These are phyloP conservation scores for Candida caryicola DNA, from an alignment of 805 yeast genomes.

Conservation along the genomic window DNA sequence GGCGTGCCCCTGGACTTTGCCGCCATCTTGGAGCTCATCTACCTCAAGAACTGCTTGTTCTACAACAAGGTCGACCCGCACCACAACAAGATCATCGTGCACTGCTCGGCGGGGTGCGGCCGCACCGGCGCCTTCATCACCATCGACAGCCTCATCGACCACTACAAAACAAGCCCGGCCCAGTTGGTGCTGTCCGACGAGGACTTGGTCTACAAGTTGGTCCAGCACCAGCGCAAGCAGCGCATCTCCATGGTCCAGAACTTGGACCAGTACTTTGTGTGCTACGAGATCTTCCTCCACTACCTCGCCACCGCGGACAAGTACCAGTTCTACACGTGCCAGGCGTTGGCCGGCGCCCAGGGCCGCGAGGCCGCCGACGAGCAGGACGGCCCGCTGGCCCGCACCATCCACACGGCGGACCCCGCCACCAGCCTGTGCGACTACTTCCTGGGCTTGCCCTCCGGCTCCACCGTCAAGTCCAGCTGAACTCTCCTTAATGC, in stretches of 20 bases:
- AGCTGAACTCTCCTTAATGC: background rate
- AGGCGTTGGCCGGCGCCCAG: background rate
- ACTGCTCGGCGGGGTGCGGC: constrained; percentile 63
- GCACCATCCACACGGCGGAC: background rate
- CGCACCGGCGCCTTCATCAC: constrained; percentile 65
- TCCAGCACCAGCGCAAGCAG: constrained; percentile 67
- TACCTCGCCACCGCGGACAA: constrained; percentile 16
- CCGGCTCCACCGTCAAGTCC: background rate
- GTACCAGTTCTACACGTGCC: background rate
- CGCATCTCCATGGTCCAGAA: constrained; percentile 84
- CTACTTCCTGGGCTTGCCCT: constrained; percentile 1
- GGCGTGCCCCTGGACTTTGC: constrained; percentile 37
- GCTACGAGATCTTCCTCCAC: constrained; percentile 59
- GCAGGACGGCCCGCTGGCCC: too few species aligned
- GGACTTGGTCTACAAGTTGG: constrained; percentile 62
- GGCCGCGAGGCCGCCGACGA: too few species aligned
- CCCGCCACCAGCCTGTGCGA: background rate
- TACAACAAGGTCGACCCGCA: constrained; percentile 1
- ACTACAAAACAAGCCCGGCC: constrained; percentile 8
- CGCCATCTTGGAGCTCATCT: constrained; percentile 31
- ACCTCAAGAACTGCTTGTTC: constrained; percentile 29
- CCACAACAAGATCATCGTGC: constrained; percentile 24
- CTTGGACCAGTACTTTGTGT: constrained; percentile 67
- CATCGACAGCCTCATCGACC: constrained; percentile 27
- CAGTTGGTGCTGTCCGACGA: constrained; percentile 16